Evolutionary conservation across 148 eudicot species (phyloP).

Genomic region (Vaccinium vitisidaea): DNA sequence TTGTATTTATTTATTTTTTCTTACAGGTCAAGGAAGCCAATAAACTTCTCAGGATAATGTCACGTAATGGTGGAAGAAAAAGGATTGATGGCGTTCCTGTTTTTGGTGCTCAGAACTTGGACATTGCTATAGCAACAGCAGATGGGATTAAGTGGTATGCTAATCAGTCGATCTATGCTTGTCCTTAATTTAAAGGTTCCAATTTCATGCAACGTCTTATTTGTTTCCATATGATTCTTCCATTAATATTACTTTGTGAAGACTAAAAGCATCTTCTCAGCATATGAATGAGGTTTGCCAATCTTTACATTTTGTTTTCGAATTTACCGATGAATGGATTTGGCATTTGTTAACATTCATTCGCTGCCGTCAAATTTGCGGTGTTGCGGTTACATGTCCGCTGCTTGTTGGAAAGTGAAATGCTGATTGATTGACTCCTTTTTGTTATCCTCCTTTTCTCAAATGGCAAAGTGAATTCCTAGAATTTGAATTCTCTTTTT

Average conservation of each 20-base stretch:
- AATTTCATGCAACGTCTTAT: neutral
- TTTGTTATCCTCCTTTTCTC: neutral
- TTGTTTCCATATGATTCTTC: neutral
- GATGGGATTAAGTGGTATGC: constrained; percentile 86
- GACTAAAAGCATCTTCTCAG: constrained; percentile 10
- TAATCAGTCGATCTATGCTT: constrained; percentile 4
- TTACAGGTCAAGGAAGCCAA: constrained; percentile 84
- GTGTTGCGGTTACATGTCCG: neutral
- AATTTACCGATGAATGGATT: neutral
- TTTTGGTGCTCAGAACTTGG: constrained; percentile 87
- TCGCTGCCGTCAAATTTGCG: neutral
- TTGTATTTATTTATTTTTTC: constrained; percentile 17
- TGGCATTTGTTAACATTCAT: neutral
- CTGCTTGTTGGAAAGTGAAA: constrained; percentile 8
- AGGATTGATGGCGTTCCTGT: constrained; percentile 92
- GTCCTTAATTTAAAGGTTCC: neutral
- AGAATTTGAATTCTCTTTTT: neutral
- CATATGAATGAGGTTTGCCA: neutral
- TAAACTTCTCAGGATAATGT: constrained; percentile 69
- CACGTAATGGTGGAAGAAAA: constrained; percentile 32
- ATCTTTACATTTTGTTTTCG: neutral
- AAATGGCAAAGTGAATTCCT: neutral
- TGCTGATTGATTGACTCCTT: neutral
- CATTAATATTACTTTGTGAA: neutral
- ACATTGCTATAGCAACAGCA: constrained; percentile 84